phyloP scores from a whole-genome alignment of 257 asterid genomes.

The Osmanthus fragrans region DNA sequence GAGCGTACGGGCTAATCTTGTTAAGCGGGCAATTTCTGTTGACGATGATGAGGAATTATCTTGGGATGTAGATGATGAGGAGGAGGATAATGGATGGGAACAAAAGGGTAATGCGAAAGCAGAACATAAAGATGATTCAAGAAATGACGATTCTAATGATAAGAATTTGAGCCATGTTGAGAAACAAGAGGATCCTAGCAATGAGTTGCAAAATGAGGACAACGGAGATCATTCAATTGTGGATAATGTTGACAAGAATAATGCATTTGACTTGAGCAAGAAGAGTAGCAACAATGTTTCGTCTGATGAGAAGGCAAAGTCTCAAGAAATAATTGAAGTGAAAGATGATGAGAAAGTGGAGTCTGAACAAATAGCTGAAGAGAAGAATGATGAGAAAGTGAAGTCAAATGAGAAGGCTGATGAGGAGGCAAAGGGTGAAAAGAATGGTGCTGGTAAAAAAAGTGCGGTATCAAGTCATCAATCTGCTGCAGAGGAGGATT shows the following conservation, averaged over 20 bases:
- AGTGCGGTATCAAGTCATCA: conserved; percentile 30
- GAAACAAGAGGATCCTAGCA: conserved; percentile 22
- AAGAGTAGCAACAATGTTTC: conserved; percentile 14
- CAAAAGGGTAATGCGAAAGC: conserved; percentile 9
- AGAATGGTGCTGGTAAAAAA: conserved; percentile 19
- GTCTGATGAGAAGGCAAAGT: conserved; percentile 34
- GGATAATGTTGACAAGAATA: conserved; percentile 27
- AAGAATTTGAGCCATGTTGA: conserved; percentile 19
- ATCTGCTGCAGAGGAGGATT: conserved; percentile 56
- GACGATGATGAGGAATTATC: conserved; percentile 81
- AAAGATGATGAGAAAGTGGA: conserved; percentile 24
- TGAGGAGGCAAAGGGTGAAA: conserved; percentile 29
- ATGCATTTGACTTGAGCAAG: conserved; percentile 25
- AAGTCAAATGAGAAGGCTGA: conserved; percentile 36
- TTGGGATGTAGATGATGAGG: conserved; percentile 76
- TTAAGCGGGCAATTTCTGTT: conserved; percentile 64
- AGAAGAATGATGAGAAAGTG: conserved; percentile 27
- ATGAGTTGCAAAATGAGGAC: conserved; percentile 25
- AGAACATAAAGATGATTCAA: conserved; percentile 31
- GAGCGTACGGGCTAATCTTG: conserved; percentile 71
- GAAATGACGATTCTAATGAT: conserved; percentile 11
- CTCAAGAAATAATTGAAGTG: conserved; percentile 23
- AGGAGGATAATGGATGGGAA: conserved; percentile 14
- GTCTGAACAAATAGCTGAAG: conserved; percentile 28
- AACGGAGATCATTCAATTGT: conserved; percentile 23